These are phyloP conservation scores for Chaetomium sp. DNA, from an alignment of 2,329 filamentous ascomycete species.

Conservation along the genomic window DNA sequence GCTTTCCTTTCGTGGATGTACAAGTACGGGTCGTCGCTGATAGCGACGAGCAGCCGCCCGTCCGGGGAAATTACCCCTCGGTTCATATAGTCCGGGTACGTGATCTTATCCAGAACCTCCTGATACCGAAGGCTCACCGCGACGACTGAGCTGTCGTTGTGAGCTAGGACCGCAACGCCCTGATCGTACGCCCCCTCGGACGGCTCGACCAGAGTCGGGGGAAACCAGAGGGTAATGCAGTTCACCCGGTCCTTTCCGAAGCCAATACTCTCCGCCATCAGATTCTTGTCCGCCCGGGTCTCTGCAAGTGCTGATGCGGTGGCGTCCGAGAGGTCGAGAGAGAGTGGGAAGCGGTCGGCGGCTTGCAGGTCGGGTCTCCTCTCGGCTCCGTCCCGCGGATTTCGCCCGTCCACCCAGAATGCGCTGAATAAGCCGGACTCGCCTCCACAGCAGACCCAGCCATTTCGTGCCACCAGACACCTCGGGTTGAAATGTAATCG, in stretches of 20 bases:
- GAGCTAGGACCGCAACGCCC: constrained; percentile 73
- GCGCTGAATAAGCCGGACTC: constrained; percentile 85
- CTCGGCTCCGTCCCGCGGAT: constrained; percentile 19
- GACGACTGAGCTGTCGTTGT: constrained; percentile 89
- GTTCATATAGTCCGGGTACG: constrained; percentile 85
- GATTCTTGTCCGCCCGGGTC: constrained; percentile 47
- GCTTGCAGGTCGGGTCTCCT: constrained; percentile 37
- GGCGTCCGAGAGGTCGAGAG: constrained; percentile 34
- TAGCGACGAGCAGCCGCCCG: constrained; percentile 75
- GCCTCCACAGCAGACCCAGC: constrained; percentile 89
- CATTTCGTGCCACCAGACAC: constrained; percentile 82
- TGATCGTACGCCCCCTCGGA: constrained; percentile 48
- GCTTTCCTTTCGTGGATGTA: constrained; percentile 72
- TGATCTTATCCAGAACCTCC: constrained; percentile 68
- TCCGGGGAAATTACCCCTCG: constrained; percentile 92
- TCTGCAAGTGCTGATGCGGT: constrained; percentile 43
- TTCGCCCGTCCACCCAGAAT: constrained; percentile 61
- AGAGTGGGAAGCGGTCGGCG: constrained; percentile 37
- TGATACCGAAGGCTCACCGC: constrained; percentile 73
- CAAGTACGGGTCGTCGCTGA: constrained; percentile 83
- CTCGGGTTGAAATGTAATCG: constrained; percentile 73
- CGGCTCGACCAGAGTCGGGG: constrained; percentile 43
- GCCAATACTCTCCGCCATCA: constrained; percentile 55
- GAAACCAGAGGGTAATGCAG: constrained; percentile 66
- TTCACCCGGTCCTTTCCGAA: constrained; percentile 65